Conservation (phyloP, 805 yeast species). For the Lipomyces orientalis region DNA sequence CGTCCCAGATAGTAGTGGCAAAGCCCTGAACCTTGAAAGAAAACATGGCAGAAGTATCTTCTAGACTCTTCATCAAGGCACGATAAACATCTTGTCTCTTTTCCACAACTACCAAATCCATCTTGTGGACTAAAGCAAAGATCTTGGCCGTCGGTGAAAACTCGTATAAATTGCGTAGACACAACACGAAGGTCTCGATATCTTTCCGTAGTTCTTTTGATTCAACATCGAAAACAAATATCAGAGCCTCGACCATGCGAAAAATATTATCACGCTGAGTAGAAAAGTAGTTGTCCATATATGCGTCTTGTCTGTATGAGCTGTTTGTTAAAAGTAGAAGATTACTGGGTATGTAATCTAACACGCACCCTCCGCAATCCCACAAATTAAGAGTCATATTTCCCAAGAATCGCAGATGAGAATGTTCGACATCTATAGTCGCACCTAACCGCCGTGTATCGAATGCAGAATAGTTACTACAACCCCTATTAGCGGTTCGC, state of each 20-base stretch:
- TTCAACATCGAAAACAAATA: constrained; percentile 96
- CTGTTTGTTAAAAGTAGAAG: neutral
- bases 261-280: constrained; percentile 90
- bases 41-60: constrained; percentile 60
- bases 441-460: constrained; percentile 96
- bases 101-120: constrained; percentile 73
- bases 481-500: neutral
- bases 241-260: constrained; percentile 92
- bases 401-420: constrained; percentile 88
- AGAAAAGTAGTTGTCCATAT: constrained; percentile 91
- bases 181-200: constrained; percentile 85
- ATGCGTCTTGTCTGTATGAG: constrained; percentile 76
- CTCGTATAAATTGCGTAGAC: constrained; percentile 78
- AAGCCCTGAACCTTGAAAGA: constrained; percentile 61
- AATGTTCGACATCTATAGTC: constrained; percentile 97
- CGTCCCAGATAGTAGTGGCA: constrained; percentile 98
- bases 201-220: constrained; percentile 90
- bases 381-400: constrained; percentile 93
- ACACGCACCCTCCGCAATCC: constrained; percentile 87
- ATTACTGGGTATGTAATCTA: neutral
- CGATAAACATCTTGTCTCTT: constrained; percentile 64
- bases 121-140: constrained; percentile 89
- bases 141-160: constrained; percentile 90
- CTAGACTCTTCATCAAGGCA: constrained; percentile 82
- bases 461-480: constrained; percentile 90